Evolutionary conservation across 768 basidiomycete species (phyloP), one percentile per base, ranked within the genome.

Genomic region (Coprinopsis strossmayeri): DNA sequence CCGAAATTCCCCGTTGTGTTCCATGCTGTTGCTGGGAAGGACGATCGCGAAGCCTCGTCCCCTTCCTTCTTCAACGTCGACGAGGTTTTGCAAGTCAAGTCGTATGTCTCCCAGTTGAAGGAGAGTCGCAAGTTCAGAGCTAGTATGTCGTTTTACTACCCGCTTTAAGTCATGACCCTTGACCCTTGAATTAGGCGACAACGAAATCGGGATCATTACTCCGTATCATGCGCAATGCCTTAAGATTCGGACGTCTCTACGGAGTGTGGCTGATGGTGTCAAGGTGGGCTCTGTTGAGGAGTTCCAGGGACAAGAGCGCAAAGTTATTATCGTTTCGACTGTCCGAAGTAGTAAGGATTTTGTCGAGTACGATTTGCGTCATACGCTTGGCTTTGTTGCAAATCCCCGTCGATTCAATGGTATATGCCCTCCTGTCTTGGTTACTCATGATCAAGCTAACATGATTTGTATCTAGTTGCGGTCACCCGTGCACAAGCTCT

Each of bases 61-160:
- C 84, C 83, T 1, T 85, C 82, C 0, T 85, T 82, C 61, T 86
- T 85, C 68, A 87, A 87, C 50, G 72, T 78, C 30, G 72, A 78
- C 24, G 83, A 86, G 54, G 70, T 69, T 0, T 57, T 73, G 0
- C 72, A 76, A 39, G 78, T 84, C 39, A 77, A 74, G 53, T 54
- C 57, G 0, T 85, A 84, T 50, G 63, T 75, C 0, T 59, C 73
- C 50, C 53, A 46, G 4, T 55, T 74, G 13, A 69, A 69, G 24
- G 51, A 53, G 1, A 64, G 69, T 41, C 54, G 65, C 4, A 58
- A 53, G 2, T 62, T 67, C 55, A 59, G 69, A 11, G 75, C 73
- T 10, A 65, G 79, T 77, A 59, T 24, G 73, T 56, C 2, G 30
- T 32, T 32, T 32, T 32, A 7, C 9, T 32, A 15, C n/a, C n/a